Evolutionary conservation across 2,329 filamentous ascomycete genomes (phyloP).

Genomic region (Ceratocystis alfenasii): DNA sequence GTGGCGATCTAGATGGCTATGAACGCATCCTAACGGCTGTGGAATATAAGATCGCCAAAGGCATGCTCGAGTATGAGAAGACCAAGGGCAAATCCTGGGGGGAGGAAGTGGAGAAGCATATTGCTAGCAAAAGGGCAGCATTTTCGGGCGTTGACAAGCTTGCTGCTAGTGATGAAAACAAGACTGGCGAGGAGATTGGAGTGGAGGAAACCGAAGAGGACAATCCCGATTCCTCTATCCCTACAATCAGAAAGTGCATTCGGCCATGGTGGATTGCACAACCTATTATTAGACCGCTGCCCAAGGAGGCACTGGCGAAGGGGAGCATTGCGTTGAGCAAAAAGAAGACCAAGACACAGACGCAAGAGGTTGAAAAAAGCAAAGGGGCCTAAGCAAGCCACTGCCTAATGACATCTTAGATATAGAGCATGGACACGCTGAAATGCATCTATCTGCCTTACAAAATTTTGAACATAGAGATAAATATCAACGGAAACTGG

Average conservation of each 20-base stretch:
- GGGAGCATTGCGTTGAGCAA: slow-evolving; percentile 65
- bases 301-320: slow-evolving; percentile 74
- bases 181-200: slow-evolving; percentile 25
- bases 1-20: slow-evolving; percentile 62
- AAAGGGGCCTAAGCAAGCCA: background rate
- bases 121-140: slow-evolving; percentile 16
- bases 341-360: slow-evolving; percentile 44
- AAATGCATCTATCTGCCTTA: background rate
- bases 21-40: slow-evolving; percentile 66
- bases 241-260: slow-evolving; percentile 58
- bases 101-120: slow-evolving; percentile 29
- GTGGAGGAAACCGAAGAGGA: slow-evolving; percentile 36
- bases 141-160: slow-evolving; percentile 18
- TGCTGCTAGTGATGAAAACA: slow-evolving; percentile 24
- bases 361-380: slow-evolving; percentile 24
- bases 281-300: slow-evolving; percentile 73
- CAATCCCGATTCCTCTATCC: slow-evolving; percentile 39
- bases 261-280: slow-evolving; percentile 86
- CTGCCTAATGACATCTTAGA: background rate
- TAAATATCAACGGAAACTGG: background rate
- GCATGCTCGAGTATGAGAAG: slow-evolving; percentile 54
- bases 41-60: slow-evolving; percentile 61
- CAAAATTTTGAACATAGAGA: slow-evolving; percentile 6
- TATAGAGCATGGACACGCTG: background rate
- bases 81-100: slow-evolving; percentile 40